Evolutionary conservation across 805 yeast species (phyloP).

Genomic region (Grigorovia jiainica): DNA sequence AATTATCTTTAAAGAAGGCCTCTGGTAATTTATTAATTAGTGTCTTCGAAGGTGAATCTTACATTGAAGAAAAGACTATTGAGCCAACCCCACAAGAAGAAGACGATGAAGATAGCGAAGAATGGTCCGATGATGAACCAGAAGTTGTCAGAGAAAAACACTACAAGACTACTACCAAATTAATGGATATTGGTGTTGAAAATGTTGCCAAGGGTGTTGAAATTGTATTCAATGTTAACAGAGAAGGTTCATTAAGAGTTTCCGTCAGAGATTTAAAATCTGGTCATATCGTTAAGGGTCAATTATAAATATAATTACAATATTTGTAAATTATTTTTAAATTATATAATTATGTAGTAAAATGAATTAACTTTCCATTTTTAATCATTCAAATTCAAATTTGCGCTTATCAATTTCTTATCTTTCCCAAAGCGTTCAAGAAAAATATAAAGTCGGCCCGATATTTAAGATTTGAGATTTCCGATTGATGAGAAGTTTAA

Average conservation of each 20-base stretch:
- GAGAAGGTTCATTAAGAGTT: conserved; percentile 50
- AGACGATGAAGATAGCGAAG: conserved; percentile 41
- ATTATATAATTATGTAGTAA: not conserved
- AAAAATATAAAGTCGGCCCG: too few relatives aligned
- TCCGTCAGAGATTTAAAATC: conserved; percentile 56
- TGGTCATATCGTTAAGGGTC: conserved; percentile 50
- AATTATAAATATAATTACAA: conserved; percentile 18
- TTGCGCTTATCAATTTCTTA: too few relatives aligned
- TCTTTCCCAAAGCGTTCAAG: too few relatives aligned
- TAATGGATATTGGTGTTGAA: conserved; percentile 71
- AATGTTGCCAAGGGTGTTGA: conserved; percentile 65
- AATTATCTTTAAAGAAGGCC: conserved; percentile 52
- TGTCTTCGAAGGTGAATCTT: conserved; percentile 78
- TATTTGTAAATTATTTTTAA: not conserved
- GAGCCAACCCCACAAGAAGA: conserved; percentile 53
- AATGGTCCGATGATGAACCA: conserved; percentile 69
- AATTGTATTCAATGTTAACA: conserved; percentile 44
- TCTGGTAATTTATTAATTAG: conserved; percentile 56
- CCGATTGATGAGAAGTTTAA: too few relatives aligned
- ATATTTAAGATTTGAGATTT: too few relatives aligned
- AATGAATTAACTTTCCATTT: not conserved
- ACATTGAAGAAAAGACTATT: conserved; percentile 69
- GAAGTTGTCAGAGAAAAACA: conserved; percentile 71
- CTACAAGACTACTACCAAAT: conserved; percentile 59
- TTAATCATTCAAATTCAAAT: not conserved